A percentile compares a stretch with the other conserved stretches of the same genome.
Conservation (phyloP, 73 alveolate species). For the Uronychia binucleata region DNA sequence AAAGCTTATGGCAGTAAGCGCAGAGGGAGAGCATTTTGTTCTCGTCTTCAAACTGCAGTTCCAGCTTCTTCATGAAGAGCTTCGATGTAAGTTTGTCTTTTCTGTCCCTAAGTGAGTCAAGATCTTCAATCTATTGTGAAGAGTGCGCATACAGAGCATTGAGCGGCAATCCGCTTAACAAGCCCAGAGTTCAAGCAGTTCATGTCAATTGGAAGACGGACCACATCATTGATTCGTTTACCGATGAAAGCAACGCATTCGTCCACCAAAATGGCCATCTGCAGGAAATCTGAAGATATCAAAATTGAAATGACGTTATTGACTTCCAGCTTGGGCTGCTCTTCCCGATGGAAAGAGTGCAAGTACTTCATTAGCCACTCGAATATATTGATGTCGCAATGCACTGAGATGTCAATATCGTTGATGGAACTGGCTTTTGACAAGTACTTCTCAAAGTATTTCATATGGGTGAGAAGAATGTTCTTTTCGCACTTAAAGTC, state of each 20-base stretch:
- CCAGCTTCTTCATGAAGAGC: slow-evolving; percentile 27
- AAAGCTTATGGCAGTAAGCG: slow-evolving; percentile 30
- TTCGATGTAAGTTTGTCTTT: slow-evolving; percentile 34
- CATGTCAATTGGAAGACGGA: slow-evolving; percentile 72
- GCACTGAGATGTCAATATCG: slow-evolving; percentile 74
- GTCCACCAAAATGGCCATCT: slow-evolving; percentile 57
- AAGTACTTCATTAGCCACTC: slow-evolving; percentile 76
- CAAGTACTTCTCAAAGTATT: slow-evolving; percentile 73
- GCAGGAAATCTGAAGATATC: slow-evolving; percentile 59
- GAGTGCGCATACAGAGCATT: not conserved
- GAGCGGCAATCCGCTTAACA: slow-evolving; percentile 41
- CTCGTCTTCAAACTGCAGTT: slow-evolving; percentile 27
- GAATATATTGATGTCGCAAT: slow-evolving; percentile 68
- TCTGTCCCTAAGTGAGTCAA: slow-evolving; percentile 30
- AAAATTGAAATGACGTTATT: slow-evolving; percentile 64
- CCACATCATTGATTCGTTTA: slow-evolving; percentile 54
- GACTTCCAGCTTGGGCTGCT: slow-evolving; percentile 45
- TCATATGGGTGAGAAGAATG: slow-evolving; percentile 59
- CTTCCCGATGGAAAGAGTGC: slow-evolving; percentile 5
- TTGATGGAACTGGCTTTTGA: slow-evolving; percentile 52
- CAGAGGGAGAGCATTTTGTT: slow-evolving; percentile 21
- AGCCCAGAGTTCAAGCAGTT: slow-evolving; percentile 50
- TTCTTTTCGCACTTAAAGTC: slow-evolving; percentile 65
- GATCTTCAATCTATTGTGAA: slow-evolving; percentile 22
- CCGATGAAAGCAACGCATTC: slow-evolving; percentile 56